Conservation (phyloP, 2,329 filamentous ascomycete species). For the Fusarium sororula region DNA sequence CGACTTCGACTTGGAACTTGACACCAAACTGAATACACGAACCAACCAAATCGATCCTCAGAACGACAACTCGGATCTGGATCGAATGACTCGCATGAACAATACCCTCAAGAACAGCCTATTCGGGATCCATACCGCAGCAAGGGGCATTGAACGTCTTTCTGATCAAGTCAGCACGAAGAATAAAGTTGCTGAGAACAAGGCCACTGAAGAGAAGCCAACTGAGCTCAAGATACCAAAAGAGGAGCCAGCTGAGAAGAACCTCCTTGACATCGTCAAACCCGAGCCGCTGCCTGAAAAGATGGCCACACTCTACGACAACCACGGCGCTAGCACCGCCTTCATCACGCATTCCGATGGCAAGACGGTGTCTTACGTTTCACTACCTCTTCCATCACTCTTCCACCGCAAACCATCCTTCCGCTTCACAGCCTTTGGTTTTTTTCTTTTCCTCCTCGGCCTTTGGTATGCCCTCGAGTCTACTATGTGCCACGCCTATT, state of each 20-base stretch:
- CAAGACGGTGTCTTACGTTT: constrained; percentile 48
- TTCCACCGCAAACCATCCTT: constrained; percentile 56
- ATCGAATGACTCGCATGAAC: constrained; percentile 60
- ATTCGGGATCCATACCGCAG: constrained; percentile 62
- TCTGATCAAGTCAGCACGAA: constrained; percentile 60
- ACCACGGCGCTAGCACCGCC: constrained; percentile 18
- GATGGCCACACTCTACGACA: constrained; percentile 19
- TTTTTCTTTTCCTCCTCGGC: constrained; percentile 53
- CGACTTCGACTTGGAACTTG: constrained; percentile 40
- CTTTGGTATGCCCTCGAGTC: constrained; percentile 67
- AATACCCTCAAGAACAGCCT: constrained; percentile 62
- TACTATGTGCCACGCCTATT: constrained; percentile 62
- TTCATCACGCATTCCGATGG: constrained; percentile 23
- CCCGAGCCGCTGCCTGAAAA: constrained; percentile 13
- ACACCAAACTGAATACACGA: constrained; percentile 39
- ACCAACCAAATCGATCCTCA: constrained; percentile 34
- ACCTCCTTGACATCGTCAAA: constrained; percentile 8
- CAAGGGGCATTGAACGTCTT: constrained; percentile 66
- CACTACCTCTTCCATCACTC: constrained; percentile 57
- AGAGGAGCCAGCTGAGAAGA: constrained; percentile 15
- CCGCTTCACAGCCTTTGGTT: constrained; percentile 59
- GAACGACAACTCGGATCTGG: constrained; percentile 50
- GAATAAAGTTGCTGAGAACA: constrained; percentile 28
- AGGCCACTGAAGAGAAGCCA: constrained; percentile 1
- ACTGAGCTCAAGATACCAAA: background rate